phyloP scores from a whole-genome alignment of 441 rosid species.

The Manihot esculenta region DNA sequence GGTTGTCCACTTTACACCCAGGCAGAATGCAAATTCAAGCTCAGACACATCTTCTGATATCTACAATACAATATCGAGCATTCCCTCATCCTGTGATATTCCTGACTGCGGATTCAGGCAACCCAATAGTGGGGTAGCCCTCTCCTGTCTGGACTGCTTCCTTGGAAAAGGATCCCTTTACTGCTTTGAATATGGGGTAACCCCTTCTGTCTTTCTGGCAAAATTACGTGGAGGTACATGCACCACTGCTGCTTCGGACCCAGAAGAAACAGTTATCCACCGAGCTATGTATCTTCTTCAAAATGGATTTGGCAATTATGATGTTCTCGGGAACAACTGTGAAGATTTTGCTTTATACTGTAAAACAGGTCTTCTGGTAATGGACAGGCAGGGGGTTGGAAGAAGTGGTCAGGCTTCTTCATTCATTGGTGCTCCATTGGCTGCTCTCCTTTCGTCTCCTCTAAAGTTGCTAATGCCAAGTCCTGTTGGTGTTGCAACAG shows the following conservation, averaged over 20 bases:
- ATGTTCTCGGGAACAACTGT: slow-evolving; percentile 85
- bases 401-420: slow-evolving; percentile 97
- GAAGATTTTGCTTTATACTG: slow-evolving; percentile 95
- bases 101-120: slow-evolving; percentile 97
- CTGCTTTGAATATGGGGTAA: slow-evolving; percentile 79
- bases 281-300: slow-evolving; percentile 97
- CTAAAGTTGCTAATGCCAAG: slow-evolving; percentile 79
- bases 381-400: slow-evolving; percentile 74
- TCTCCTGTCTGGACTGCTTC: slow-evolving; percentile 91
- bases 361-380: slow-evolving; percentile 80
- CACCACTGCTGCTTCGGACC: slow-evolving; percentile 77
- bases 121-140: slow-evolving; percentile 79
- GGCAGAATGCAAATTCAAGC: slow-evolving; percentile 39
- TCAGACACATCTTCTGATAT: slow-evolving; percentile 40
- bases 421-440: slow-evolving; percentile 78
- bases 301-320: slow-evolving; percentile 95
- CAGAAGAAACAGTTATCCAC: slow-evolving; percentile 58
- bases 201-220: slow-evolving; percentile 71
- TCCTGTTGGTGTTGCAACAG: slow-evolving; percentile 89
- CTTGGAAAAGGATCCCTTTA: slow-evolving; percentile 70
- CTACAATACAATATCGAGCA: slow-evolving; percentile 36
- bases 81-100: slow-evolving; percentile 56
- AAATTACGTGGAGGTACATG: slow-evolving; percentile 94
- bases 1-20: slow-evolving; percentile 92
- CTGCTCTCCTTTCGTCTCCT: slow-evolving; percentile 90